Evolutionary conservation across 768 basidiomycete genomes (phyloP), one percentile per base, ranked within the genome.

Genomic region (Pisolithus sp.): DNA sequence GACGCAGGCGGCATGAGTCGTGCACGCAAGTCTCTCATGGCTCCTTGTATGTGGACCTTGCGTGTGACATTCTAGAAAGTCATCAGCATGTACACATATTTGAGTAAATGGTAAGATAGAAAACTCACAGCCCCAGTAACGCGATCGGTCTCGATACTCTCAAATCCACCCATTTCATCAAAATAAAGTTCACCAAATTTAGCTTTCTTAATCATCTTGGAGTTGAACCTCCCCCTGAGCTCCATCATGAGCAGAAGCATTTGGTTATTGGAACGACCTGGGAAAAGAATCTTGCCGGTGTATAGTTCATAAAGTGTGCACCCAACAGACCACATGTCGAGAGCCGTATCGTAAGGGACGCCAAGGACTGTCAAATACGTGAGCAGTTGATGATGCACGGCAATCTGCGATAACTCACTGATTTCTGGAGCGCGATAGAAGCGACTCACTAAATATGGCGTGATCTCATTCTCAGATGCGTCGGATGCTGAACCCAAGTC

Each of bases 371-470:
- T 23, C 52, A 18, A 46, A 26, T 43, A 53, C 46, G 55, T 63
- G 36, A 64, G 59, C 50, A 37, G 53, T 20, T 20, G 51, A 44
- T 44, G 44, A 31, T 47, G n/a, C 21, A 41, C 37, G 30, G n/a
- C 18, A 46, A 37, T 36, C 38, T 37, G 38, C 20, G 36, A 26
- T 20, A 57, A 76, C 81, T 65, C 62, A 97, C 95, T 99, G 64
- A 98, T 98, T 73, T 99, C 96, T 2, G 96, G 96, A 2, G 95
- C 95, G 41, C 96, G 89, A 66, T 99, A 98, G 71, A 98, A 99
- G 43, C 96, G 78, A 59, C 90, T 93, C 53, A 97, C 96, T 50
- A 99, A 84, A 69, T 99, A 98, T 9, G 96, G 96, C 7, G 96
- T 97, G 59, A 98, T 93, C 31, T 96, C 96, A 67, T 92, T 93